Evolutionary conservation across 2,329 filamentous ascomycete genomes (phyloP), one percentile per base, ranked within the genome.

Genomic region (Ceratocystis huliohia): DNA sequence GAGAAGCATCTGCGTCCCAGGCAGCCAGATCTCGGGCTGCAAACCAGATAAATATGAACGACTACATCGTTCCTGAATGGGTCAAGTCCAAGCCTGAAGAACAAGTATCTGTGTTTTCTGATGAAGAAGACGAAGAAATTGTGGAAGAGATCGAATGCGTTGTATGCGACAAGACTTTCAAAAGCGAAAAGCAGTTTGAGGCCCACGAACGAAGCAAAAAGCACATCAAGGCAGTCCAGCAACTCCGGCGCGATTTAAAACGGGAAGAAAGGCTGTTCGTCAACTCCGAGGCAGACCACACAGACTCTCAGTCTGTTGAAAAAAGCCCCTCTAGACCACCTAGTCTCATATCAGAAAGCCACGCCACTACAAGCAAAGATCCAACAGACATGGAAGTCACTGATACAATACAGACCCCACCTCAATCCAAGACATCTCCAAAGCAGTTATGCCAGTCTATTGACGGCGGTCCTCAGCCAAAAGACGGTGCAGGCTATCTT

Each of bases 131-230:
- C 64, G 67, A 65, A 80, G 78, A 1, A 82, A 83, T 69, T 28
- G 74, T 81, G 2, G 82, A 87, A 70, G 77, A 84, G 37, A 82
- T 89, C 65, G 86, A 86, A 71, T 97, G 94, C 73, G 82, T 88
- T 2, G 83, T 85, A 3, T 97, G 94, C 75, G 82, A 85, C 70
- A 90, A 88, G 70, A 81, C 77, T 0, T 99, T 97, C 76, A 84
- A 96, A 76, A 97, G 92, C 72, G 89, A 96, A 73, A 91, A 91
- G 70, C 93, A 97, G 73, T 91, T 88, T 68, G 86, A 95, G 72
- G 87, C 88, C 2, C 94, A 99, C 72, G 92, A 96, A 77, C 91
- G 88, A 77, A 97, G 93, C 79, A 99, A 96, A 75, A 99, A 97
- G 76, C 94, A 99, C 72, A 76, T 87, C 69, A 97, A 96, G 74